Conservation (phyloP, 306 rosid species). For the Ochetophila trinervis region DNA sequence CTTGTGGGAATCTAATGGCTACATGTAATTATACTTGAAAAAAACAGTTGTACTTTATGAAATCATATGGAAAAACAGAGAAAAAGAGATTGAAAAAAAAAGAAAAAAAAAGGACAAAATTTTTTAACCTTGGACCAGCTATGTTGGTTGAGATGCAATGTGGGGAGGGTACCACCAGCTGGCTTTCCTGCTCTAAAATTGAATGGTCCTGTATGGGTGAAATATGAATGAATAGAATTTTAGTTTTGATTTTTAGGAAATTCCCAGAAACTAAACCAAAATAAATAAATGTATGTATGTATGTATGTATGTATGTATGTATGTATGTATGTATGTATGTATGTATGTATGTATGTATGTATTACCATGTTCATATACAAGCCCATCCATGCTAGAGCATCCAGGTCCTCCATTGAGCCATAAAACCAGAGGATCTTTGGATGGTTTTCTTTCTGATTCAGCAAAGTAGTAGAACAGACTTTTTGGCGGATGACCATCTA, state of each 20-base stretch:
- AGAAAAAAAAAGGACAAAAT: no score
- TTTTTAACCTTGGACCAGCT: slow-evolving; percentile 49
- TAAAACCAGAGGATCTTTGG: slow-evolving; percentile 39
- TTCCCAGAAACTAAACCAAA: neutral
- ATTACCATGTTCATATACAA: slow-evolving; percentile 49
- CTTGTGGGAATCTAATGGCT: neutral
- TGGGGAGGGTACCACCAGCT: slow-evolving; percentile 35
- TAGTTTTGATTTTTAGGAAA: neutral
- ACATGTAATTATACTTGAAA: neutral
- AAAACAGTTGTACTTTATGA: neutral
- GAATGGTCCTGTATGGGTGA: slow-evolving; percentile 38
- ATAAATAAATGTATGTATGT: no score
- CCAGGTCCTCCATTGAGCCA: slow-evolving; percentile 65
- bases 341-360: neutral
- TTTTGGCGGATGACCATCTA: slow-evolving; percentile 27
- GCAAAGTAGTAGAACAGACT: slow-evolving; percentile 44
- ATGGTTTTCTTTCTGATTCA: slow-evolving; percentile 32
- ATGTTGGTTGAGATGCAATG: slow-evolving; percentile 39
- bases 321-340: neutral
- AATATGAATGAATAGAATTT: neutral
- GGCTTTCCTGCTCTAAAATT: slow-evolving; percentile 34
- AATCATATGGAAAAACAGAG: neutral
- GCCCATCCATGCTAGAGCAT: slow-evolving; percentile 48
- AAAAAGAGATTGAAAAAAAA: neutral
- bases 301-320: no score